These are phyloP conservation scores for Penicillium atrosanguineum DNA, from an alignment of 495 filamentous ascomycete genomes.

Conservation along the genomic window DNA sequence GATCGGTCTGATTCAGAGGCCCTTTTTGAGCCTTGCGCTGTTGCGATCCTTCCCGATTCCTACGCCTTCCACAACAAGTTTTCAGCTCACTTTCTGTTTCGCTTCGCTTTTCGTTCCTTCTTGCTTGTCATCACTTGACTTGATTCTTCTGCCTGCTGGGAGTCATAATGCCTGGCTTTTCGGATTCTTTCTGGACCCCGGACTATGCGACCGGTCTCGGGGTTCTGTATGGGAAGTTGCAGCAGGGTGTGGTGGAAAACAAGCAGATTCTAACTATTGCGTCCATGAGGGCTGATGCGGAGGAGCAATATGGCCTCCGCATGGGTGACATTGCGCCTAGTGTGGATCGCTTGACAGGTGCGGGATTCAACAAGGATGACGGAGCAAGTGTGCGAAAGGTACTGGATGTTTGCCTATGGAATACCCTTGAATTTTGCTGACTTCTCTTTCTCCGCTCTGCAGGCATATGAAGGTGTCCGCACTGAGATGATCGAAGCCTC, in stretches of 20 bases:
- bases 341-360: conserved; percentile 72
- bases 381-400: conserved; percentile 95
- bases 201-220: conserved; percentile 93
- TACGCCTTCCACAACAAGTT: background rate
- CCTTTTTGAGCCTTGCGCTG: conserved; percentile 3
- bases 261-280: conserved; percentile 89
- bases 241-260: conserved; percentile 93
- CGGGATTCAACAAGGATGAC: conserved; percentile 87
- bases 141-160: background rate
- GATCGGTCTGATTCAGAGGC: conserved; percentile 5
- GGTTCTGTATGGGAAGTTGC: conserved; percentile 93
- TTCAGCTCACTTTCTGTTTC: background rate
- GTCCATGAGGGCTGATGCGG: conserved; percentile 91
- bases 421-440: background rate
- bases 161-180: conserved; percentile 74
- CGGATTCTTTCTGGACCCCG: conserved; percentile 92
- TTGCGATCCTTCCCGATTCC: background rate
- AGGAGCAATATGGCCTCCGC: conserved; percentile 80
- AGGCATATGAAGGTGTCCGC: conserved; percentile 96
- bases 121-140: conserved; percentile 1
- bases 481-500: conserved; percentile 91
- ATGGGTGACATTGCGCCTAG: conserved; percentile 80
- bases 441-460: background rate
- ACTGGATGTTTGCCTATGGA: background rate
- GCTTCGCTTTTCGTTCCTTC: background rate